Percentiles rank a stretch among this genome's conserved stretches.
Evolutionary conservation across 257 asterid species (phyloP).

Genomic region (Ajuga chamaepitys): DNA sequence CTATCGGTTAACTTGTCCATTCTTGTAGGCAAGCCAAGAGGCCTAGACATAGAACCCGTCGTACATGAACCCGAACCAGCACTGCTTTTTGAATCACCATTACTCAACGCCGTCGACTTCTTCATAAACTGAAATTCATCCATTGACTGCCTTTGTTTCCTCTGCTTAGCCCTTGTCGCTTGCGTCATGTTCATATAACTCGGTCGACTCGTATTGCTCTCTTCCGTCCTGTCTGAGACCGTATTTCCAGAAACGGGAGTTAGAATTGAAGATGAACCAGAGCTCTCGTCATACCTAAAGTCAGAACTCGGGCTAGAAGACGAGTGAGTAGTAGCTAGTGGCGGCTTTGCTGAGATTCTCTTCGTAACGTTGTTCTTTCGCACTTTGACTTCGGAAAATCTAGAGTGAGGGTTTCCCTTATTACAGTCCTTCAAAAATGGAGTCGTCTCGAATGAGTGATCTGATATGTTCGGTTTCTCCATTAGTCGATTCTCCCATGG

Average conservation of each 20-base stretch:
- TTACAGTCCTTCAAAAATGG: constrained; percentile 23
- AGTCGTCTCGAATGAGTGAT: constrained; percentile 30
- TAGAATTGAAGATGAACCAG: constrained; percentile 76
- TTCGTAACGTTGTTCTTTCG: constrained; percentile 60
- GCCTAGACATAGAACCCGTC: constrained; percentile 24
- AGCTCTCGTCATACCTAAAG: constrained; percentile 59
- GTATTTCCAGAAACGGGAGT: constrained; percentile 54
- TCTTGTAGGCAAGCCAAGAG: constrained; percentile 35
- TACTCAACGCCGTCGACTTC: constrained; percentile 32
- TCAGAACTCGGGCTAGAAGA: constrained; percentile 84
- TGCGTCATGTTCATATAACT: constrained; percentile 84
- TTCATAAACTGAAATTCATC: constrained; percentile 75
- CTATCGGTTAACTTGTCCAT: constrained; percentile 38
- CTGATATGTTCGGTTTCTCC: constrained; percentile 43
- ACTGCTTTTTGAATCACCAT: constrained; percentile 45
- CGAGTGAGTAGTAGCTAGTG: constrained; percentile 40
- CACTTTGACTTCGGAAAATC: constrained; percentile 51
- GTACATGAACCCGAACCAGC: constrained; percentile 31
- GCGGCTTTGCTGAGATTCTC: constrained; percentile 70
- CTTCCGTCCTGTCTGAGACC: constrained; percentile 50
- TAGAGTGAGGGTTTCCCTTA: constrained; percentile 21
- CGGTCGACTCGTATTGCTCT: constrained; percentile 45
- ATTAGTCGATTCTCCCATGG: constrained; percentile 92
- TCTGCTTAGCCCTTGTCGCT: constrained; percentile 86
- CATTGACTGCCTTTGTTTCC: constrained; percentile 67